Conservation (phyloP, 257 asterid genomes). For the Linderniella brevidens region DNA sequence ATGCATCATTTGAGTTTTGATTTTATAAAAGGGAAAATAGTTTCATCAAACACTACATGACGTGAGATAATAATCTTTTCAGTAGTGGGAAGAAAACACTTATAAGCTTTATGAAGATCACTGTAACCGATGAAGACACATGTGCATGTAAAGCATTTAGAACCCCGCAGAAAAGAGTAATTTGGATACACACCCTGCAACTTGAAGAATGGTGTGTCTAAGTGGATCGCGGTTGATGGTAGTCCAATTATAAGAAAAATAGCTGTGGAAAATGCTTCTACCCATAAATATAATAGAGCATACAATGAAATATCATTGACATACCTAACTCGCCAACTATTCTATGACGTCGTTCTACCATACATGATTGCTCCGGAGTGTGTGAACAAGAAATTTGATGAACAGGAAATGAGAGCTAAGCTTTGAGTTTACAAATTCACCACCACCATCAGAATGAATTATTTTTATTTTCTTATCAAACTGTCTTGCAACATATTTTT, state of each 20-base stretch:
- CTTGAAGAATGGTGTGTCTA: neutral
- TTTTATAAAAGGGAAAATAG: neutral
- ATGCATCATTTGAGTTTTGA: neutral
- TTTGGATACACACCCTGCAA: neutral
- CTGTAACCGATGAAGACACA: too few species aligned
- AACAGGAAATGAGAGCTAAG: neutral
- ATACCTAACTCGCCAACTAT: conserved; percentile 4
- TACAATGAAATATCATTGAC: conserved; percentile 8
- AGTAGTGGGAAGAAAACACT: conserved; percentile 3
- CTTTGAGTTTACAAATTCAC: conserved; percentile 1
- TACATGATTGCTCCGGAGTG: conserved; percentile 7
- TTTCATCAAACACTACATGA: conserved; percentile 1
- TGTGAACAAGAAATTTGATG: conserved; percentile 4
- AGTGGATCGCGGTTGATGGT: neutral
- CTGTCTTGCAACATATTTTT: conserved; percentile 3
- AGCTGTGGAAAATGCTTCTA: neutral
- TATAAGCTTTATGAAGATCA: conserved; percentile 1
- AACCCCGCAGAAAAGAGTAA: neutral
- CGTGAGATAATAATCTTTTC: neutral
- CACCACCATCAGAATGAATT: conserved; percentile 6
- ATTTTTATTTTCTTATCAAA: conserved; percentile 3
- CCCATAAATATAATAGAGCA: neutral
- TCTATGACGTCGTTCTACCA: conserved; percentile 4
- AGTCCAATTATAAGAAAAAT: neutral
- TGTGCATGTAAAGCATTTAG: conserved; percentile 2